These are phyloP conservation scores for Austroboletus eburneus DNA, from an alignment of 768 basidiomycete genomes.

Conservation along the genomic window DNA sequence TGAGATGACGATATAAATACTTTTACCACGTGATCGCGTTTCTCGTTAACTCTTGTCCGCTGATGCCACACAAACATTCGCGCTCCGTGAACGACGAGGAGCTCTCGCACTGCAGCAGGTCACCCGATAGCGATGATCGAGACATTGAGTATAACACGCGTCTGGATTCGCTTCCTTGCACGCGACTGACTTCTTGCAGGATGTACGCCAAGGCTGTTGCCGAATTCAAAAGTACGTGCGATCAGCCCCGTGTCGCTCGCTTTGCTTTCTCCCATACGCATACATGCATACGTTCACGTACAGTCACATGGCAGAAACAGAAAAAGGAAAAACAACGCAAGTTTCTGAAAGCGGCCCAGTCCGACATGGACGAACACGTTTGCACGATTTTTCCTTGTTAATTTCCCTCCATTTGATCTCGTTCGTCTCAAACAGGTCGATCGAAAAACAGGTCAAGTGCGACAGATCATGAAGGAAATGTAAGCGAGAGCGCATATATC, in stretches of 20 bases:
- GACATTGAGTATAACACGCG: conserved; percentile 22
- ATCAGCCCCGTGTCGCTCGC: background rate
- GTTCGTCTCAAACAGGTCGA: conserved; percentile 13
- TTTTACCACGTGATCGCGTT: conserved; percentile 18
- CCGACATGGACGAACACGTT: conserved; percentile 27
- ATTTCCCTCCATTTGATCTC: background rate
- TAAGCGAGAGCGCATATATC: conserved; percentile 16
- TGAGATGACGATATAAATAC: too few relatives aligned
- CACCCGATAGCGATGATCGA: conserved; percentile 24
- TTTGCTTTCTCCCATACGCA: too few relatives aligned
- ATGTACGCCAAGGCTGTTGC: conserved; percentile 29
- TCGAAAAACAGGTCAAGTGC: conserved; percentile 17
- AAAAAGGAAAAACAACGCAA: conserved; percentile 21
- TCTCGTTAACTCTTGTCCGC: background rate
- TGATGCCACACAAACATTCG: conserved; percentile 14
- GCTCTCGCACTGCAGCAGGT: conserved; percentile 16
- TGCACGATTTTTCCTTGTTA: background rate
- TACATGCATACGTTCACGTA: too few relatives aligned
- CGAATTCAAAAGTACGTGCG: conserved; percentile 28
- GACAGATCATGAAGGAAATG: conserved; percentile 21
- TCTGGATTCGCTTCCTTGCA: background rate
- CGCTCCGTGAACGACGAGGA: conserved; percentile 11
- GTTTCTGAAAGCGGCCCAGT: conserved; percentile 18
- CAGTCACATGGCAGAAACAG: conserved; percentile 34
- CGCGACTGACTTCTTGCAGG: conserved; percentile 8